Base-by-base conservation (phyloP, 73 alveolate species). In the Paramecium sexaurelia region DNA sequence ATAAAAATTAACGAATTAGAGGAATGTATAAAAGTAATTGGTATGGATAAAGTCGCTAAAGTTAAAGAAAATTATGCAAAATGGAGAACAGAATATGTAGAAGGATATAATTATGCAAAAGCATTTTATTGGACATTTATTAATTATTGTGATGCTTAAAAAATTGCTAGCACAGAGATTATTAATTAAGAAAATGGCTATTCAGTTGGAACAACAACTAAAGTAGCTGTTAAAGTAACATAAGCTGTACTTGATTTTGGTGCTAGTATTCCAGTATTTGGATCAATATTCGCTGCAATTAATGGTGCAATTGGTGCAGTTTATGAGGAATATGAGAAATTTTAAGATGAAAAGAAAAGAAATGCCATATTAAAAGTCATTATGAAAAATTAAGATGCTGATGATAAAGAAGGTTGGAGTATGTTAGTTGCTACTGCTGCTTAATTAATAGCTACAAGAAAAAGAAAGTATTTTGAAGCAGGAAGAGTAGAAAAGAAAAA, bases 81-180 rank as follows among this genome's bases (percentile, higher is more conserved):
- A n/a, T 71, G 86, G 86, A 35, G 86, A 71, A 29, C 32, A 20
- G 86, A 71, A 71, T 45, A 78, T 78, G 29, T 19, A 2, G 90
- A 78, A 29, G 55, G 55, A 26, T 78, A 41, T 78, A 43, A 78
- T 41, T 78, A 78, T 45, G 41, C 90, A 39, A 41, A 78, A 20
- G 90, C 90, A 40, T 78, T 78, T 45, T 78, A 78, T 24, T 78
- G 68, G 75, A 41, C 90, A 40, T 41, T 78, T 17, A 41, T 78
- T 7, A 45, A 39, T 78, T 78, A 41, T 41, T 78, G 90, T 78
- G 90, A 78, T 78, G 90, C 90, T 24, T 41, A 41, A 78, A 78
- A 43, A 10, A 39, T 41, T 5, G 68, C 90, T 0, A 41, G 47
- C 3, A 78, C 75, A 37, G 90, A 40, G 32, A 40, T 78, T 10